phyloP scores from a whole-genome alignment of 2,329 filamentous ascomycete species.

The Aureobasidium sp. region DNA sequence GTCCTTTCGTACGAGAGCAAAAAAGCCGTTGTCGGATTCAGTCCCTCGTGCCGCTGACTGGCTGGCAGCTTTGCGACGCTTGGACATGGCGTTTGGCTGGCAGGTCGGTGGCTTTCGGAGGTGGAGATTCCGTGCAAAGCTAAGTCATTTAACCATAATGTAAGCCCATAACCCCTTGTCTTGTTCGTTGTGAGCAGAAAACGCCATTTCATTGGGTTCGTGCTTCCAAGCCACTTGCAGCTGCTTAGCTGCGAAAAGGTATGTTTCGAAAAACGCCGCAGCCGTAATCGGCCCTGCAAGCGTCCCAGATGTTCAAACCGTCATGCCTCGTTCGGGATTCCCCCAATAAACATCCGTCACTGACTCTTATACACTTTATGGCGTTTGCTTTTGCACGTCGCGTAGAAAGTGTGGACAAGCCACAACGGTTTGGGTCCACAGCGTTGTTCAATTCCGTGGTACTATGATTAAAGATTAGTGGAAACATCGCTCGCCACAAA shows the following conservation, averaged over 20 bases:
- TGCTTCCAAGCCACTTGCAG: conserved; percentile 4
- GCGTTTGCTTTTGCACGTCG: conserved; percentile 3
- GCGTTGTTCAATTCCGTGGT: conserved; percentile 1
- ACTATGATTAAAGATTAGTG: conserved; percentile 5
- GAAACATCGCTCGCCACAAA: not conserved
- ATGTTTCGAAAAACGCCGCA: conserved; percentile 8
- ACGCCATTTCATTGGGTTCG: conserved; percentile 1
- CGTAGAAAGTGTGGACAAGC: conserved; percentile 1
- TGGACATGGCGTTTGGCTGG: conserved; percentile 11
- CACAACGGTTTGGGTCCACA: not conserved
- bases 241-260: not conserved
- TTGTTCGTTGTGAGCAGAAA: not conserved
- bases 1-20: conserved; percentile 9
- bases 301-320: not conserved
- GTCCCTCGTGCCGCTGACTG: not conserved
- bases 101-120: conserved; percentile 7
- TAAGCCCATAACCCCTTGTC: not conserved
- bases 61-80: not conserved
- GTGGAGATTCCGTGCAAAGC: conserved; percentile 5
- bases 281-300: not conserved
- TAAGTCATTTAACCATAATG: conserved; percentile 11
- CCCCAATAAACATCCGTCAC: conserved; percentile 2
- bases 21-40: not conserved
- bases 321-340: not conserved
- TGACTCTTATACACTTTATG: conserved; percentile 10